Conservation (phyloP, 2,329 filamentous ascomycete species). For the Dothidotthia symphoricarpi region DNA sequence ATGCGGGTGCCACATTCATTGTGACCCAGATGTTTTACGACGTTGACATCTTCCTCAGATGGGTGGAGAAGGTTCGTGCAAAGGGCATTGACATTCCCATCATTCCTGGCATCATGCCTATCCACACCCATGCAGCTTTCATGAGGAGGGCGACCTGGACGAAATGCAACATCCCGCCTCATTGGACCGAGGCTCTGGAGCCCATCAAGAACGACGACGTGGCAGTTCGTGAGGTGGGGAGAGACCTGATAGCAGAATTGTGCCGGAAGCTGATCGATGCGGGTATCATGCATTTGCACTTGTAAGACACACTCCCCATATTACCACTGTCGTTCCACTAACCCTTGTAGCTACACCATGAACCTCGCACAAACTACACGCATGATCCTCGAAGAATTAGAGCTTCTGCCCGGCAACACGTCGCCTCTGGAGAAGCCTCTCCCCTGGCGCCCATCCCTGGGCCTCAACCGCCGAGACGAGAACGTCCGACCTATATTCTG, state of each 20-base stretch:
- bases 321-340: conserved; percentile 4
- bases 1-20: conserved; percentile 88
- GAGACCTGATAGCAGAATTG: conserved; percentile 81
- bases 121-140: conserved; percentile 93
- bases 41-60: conserved; percentile 87
- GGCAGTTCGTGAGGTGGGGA: conserved; percentile 85
- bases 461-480: conserved; percentile 81
- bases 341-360: conserved; percentile 76
- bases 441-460: conserved; percentile 94
- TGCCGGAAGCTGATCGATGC: conserved; percentile 80
- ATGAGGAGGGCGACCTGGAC: conserved; percentile 87
- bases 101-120: conserved; percentile 86
- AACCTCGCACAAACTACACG: conserved; percentile 92
- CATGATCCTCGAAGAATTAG: conserved; percentile 88
- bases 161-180: conserved; percentile 75
- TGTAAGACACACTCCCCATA: conserved; percentile 49
- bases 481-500: conserved; percentile 98
- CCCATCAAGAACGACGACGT: conserved; percentile 96
- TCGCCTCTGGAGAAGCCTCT: conserved; percentile 84
- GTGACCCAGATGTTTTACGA: conserved; percentile 99
- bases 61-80: conserved; percentile 82
- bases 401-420: conserved; percentile 73
- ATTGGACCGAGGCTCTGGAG: conserved; percentile 79
- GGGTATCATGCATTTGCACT: conserved; percentile 87
- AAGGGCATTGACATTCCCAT: conserved; percentile 82